Conservation (phyloP, 306 rosid genomes). For the Lupinus albus region DNA sequence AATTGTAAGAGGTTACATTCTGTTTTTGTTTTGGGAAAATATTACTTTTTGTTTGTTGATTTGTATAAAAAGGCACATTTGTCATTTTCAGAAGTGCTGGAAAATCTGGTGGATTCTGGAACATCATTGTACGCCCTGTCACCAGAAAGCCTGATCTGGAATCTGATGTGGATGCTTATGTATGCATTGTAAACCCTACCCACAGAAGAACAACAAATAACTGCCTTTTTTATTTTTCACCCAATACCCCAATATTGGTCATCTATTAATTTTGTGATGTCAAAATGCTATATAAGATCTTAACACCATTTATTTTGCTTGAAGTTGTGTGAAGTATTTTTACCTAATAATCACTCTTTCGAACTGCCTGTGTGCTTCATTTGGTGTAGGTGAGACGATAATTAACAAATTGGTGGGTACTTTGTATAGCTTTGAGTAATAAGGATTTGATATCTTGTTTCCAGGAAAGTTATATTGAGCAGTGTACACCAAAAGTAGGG, state of each 20-base stretch:
- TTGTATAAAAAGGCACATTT: slow-evolving; percentile 1
- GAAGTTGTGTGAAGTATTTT: background rate
- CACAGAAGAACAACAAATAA: no score
- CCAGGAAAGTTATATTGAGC: slow-evolving; percentile 71
- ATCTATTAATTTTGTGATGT: slow-evolving; percentile 10
- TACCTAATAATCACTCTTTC: slow-evolving; percentile 29
- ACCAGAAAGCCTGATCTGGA: slow-evolving; percentile 57
- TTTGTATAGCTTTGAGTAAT: slow-evolving; percentile 35
- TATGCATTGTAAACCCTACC: slow-evolving; percentile 44
- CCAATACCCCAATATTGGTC: background rate
- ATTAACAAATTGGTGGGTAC: slow-evolving; percentile 32
- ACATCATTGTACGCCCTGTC: slow-evolving; percentile 55
- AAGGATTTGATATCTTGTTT: slow-evolving; percentile 36
- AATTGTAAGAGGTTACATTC: background rate
- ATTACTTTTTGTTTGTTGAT: slow-evolving; percentile 2
- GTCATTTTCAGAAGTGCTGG: slow-evolving; percentile 46
- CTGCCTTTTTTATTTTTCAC: background rate
- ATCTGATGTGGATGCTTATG: slow-evolving; percentile 52
- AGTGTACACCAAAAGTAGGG: slow-evolving; percentile 53
- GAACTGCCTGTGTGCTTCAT: no score
- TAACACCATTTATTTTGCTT: slow-evolving; percentile 14
- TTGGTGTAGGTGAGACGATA: slow-evolving; percentile 25
- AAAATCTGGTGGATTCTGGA: slow-evolving; percentile 65
- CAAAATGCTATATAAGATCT: slow-evolving; percentile 8
- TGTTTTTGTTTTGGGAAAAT: background rate